Percentiles rank a stretch among this genome's conserved stretches.
Conservation (phyloP, 139 green algal genomes). For the Mesostigma viride region DNA sequence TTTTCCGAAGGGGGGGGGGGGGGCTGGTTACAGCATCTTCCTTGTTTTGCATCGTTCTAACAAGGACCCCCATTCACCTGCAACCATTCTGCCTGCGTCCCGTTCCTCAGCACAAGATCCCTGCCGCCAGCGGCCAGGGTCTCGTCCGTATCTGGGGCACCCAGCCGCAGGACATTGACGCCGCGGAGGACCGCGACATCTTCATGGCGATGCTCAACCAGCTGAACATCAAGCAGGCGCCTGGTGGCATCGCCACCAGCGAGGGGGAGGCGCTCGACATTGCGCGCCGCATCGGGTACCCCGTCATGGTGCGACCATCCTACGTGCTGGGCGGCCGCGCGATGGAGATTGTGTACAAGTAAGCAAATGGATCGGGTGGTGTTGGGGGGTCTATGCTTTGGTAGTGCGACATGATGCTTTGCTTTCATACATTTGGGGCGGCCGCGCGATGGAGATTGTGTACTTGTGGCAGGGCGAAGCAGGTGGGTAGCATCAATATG, state of each 20-base stretch:
- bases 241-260: conserved; percentile 41
- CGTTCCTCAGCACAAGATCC: conserved; percentile 19
- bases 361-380: too few relatives aligned
- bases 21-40: too few relatives aligned
- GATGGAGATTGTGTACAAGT: conserved; percentile 97
- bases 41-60: too few relatives aligned
- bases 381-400: too few relatives aligned
- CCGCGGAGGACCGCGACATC: conserved; percentile 85
- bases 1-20: too few relatives aligned
- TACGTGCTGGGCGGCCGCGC: conserved; percentile 94
- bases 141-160: conserved; percentile 91
- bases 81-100: too few relatives aligned
- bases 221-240: conserved; percentile 79
- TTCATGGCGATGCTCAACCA: conserved; percentile 60
- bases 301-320: conserved; percentile 91
- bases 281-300: conserved; percentile 79
- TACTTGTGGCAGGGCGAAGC: too few relatives aligned
- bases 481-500: too few relatives aligned
- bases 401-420: too few relatives aligned
- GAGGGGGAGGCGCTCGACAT: conserved; percentile 64
- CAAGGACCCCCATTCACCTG: too few relatives aligned
- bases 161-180: conserved; percentile 83
- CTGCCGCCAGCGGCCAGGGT: conserved; percentile 54
- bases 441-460: conserved; percentile 96
- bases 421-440: conserved; percentile 93